phyloP scores from a whole-genome alignment of 2,329 filamentous ascomycete species.

The Apiospora phragmitis region DNA sequence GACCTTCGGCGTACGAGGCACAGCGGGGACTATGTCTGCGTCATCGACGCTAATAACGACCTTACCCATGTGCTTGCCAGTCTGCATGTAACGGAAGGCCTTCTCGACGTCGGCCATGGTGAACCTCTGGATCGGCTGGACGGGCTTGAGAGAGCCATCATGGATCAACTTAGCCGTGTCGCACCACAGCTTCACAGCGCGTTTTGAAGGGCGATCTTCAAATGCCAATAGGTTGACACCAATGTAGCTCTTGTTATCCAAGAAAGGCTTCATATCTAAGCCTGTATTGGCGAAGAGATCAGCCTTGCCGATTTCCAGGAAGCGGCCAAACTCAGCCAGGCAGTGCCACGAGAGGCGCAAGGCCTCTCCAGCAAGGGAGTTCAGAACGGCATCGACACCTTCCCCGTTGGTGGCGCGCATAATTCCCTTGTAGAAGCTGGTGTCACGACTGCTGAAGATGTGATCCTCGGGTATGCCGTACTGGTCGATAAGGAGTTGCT shows the following conservation, averaged over 20 bases:
- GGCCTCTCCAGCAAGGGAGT: slow-evolving; percentile 27
- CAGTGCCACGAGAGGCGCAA: slow-evolving; percentile 8
- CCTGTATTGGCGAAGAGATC: slow-evolving; percentile 14
- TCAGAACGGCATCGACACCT: slow-evolving; percentile 45
- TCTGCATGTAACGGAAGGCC: slow-evolving; percentile 45
- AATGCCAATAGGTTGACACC: not conserved
- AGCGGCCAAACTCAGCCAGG: slow-evolving; percentile 10
- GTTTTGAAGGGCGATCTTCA: not conserved
- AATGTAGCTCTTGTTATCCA: not conserved
- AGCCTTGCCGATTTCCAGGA: slow-evolving; percentile 12
- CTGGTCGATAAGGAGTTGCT: slow-evolving; percentile 28
- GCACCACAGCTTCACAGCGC: not conserved
- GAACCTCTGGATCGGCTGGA: slow-evolving; percentile 35
- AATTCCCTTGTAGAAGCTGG: slow-evolving; percentile 34
- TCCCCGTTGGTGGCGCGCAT: slow-evolving; percentile 27
- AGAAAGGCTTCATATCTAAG: slow-evolving; percentile 15
- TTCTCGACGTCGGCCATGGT: slow-evolving; percentile 35
- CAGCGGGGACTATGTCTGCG: not conserved
- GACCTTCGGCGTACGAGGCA: not conserved
- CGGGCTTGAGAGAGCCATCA: slow-evolving; percentile 37
- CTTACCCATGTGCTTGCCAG: slow-evolving; percentile 42
- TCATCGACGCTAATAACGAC: not conserved
- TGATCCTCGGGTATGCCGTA: slow-evolving; percentile 34
- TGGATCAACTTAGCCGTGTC: slow-evolving; percentile 48
- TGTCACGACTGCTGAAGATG: slow-evolving; percentile 38